Percentiles rank a stretch among this genome's conserved stretches.
Conservation (phyloP, 106 monocot genomes). For the Acanthochlamys bracteata region DNA sequence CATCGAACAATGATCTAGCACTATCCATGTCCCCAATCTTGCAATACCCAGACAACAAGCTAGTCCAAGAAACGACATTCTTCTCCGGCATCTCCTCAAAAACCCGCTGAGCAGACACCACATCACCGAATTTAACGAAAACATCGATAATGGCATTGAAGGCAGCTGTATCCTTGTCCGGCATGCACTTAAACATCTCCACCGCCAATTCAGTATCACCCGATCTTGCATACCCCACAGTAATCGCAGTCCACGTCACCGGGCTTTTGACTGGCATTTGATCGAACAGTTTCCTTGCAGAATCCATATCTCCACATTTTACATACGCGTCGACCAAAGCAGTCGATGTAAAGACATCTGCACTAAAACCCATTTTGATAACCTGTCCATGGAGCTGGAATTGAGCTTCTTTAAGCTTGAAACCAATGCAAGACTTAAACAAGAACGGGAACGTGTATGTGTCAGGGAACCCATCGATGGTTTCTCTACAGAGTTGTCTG, state of each 20-base stretch:
- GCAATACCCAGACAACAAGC: conserved; percentile 35
- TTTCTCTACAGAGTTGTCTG: conserved; percentile 12
- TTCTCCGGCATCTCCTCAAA: conserved; percentile 30
- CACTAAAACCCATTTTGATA: conserved; percentile 21
- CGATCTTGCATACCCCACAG: conserved; percentile 20
- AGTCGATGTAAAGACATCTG: conserved; percentile 17
- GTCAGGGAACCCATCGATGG: conserved; percentile 17
- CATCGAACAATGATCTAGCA: background rate
- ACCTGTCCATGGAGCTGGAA: conserved; percentile 26
- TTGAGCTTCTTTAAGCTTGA: conserved; percentile 7
- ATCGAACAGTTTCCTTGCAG: conserved; percentile 26
- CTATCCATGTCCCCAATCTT: conserved; percentile 15
- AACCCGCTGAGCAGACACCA: conserved; percentile 25
- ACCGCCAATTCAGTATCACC: conserved; percentile 17
- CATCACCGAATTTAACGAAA: conserved; percentile 24
- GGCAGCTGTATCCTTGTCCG: conserved; percentile 33
- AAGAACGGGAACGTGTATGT: conserved; percentile 39
- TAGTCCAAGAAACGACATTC: conserved; percentile 51
- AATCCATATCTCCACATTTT: conserved; percentile 7
- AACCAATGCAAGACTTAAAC: conserved; percentile 23
- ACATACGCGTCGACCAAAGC: conserved; percentile 30
- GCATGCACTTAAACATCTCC: conserved; percentile 28
- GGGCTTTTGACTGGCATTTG: conserved; percentile 23
- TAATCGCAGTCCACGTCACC: conserved; percentile 29
- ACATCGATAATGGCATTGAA: conserved; percentile 45